Conservation (phyloP, 2,329 filamentous ascomycete species). For the Cadophora sp. region DNA sequence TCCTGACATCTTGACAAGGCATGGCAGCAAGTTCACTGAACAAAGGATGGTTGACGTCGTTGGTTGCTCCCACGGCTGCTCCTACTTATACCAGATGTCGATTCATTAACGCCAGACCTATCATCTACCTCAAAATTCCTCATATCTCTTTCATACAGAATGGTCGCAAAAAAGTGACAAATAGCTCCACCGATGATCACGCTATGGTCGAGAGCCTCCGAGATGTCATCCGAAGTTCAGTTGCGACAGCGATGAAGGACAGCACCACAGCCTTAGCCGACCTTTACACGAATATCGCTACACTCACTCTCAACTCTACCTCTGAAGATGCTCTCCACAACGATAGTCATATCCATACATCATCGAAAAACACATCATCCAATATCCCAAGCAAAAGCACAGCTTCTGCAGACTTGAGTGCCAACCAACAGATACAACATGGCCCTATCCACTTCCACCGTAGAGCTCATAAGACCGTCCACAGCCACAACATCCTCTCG, state of each 20-base stretch:
- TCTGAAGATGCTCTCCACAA: background rate
- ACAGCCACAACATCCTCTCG: background rate
- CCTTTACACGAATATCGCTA: background rate
- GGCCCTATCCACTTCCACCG: slow-evolving; percentile 16
- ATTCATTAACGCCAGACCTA: background rate
- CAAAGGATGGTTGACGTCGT: slow-evolving; percentile 9
- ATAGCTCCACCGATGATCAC: background rate
- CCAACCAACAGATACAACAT: background rate
- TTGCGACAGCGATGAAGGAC: background rate
- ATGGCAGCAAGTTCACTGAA: background rate
- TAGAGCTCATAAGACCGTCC: slow-evolving; percentile 3
- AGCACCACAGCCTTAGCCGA: background rate
- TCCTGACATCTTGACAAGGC: background rate
- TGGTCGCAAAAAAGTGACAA: no score
- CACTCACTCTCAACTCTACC: background rate
- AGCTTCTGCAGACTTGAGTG: background rate
- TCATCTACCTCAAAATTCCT: background rate
- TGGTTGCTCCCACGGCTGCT: background rate
- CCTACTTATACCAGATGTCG: background rate
- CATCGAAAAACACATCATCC: background rate
- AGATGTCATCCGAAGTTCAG: background rate
- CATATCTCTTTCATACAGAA: slow-evolving; percentile 3
- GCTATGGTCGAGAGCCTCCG: background rate
- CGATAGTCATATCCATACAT: background rate
- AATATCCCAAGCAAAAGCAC: background rate